These are phyloP conservation scores for Penicillium bovifimosum DNA, from an alignment of 495 filamentous ascomycete species.

Conservation along the genomic window DNA sequence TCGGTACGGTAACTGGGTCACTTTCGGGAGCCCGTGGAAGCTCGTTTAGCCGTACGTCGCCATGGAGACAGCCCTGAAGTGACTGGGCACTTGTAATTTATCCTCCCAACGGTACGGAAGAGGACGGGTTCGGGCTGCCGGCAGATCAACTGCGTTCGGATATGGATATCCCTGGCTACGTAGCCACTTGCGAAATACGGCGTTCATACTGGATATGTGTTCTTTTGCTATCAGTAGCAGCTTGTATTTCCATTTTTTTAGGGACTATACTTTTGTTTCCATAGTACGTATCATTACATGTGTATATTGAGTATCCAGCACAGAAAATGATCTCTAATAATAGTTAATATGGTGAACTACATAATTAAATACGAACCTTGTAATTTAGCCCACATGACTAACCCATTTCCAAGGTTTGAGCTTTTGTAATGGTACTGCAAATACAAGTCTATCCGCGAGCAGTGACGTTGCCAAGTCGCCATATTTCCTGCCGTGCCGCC, in stretches of 20 bases:
- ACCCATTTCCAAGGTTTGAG: neutral
- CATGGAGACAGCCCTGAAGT: no score
- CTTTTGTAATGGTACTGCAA: slow-evolving; percentile 3
- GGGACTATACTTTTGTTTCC: no score
- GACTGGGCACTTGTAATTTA: slow-evolving; percentile 10
- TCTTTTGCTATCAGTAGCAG: neutral
- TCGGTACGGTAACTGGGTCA: slow-evolving; percentile 22
- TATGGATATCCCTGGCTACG: slow-evolving; percentile 1
- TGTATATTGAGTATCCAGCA: neutral
- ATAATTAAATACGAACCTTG: neutral
- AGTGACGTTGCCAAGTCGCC: slow-evolving; percentile 39
- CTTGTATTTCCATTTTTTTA: no score
- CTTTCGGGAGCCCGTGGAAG: slow-evolving; percentile 16
- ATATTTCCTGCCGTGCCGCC: slow-evolving; percentile 17
- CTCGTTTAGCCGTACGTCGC: neutral
- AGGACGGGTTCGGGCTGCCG: slow-evolving; percentile 23
- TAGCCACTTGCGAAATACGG: neutral
- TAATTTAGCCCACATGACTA: neutral
- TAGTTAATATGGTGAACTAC: no score
- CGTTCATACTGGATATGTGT: neutral
- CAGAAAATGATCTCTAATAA: no score
- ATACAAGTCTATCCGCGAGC: slow-evolving; percentile 4
- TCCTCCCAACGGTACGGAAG: slow-evolving; percentile 17
- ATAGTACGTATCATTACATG: neutral
- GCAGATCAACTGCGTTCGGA: slow-evolving; percentile 15